Evolutionary conservation across 495 filamentous ascomycete genomes (phyloP), one percentile per base, ranked within the genome.

Genomic region (Pyronema omphalodes): DNA sequence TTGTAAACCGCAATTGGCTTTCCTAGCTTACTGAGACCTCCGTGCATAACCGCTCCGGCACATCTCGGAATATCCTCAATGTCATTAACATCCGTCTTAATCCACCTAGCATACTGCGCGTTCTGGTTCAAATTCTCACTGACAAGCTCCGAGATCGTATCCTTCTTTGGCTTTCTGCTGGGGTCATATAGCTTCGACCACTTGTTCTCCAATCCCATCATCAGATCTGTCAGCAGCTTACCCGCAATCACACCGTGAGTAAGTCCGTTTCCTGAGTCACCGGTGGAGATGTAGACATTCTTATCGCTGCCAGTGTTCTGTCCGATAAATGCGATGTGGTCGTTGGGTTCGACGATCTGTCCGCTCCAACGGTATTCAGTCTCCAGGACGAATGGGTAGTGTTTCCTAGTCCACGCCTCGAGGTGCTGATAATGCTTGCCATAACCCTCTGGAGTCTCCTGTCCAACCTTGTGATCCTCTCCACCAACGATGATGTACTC

Each of bases 401-500:
- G 69, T 52, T 70, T 68, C 9, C 73, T 68, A 7, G 70, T 69
- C 75, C 76, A 79, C 1, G 48, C 54, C 55, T 73, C 75, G 1
- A 78, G 69, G 56, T 72, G 70, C 0, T 64, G 64, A 43, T 70
- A 76, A 19, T 70, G 67, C 4, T 59, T 59, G 1, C 45, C 49
- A 7, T 68, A 68, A 11, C 68, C 70, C 2, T 54, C 47, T 3
- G 58, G 41, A 6, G 61, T 33, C 37, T 75, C 74, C 55, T 79
- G 74, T 0, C 77, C 75, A 36, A 79, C 76, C 61, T 76, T 76
- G 68, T 80, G 77, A 57, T 80, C 76, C 55, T 71, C 70, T 0
- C 77, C 76, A 5, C 76, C 76, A n/a, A 77, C 64, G 3, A 80
- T 63, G 39, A 80, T 35, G 63, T 78, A 80, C 50, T 78, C 74